These are phyloP conservation scores for Penicillium maclennaniae DNA, from an alignment of 495 filamentous ascomycete species.

Conservation along the genomic window DNA sequence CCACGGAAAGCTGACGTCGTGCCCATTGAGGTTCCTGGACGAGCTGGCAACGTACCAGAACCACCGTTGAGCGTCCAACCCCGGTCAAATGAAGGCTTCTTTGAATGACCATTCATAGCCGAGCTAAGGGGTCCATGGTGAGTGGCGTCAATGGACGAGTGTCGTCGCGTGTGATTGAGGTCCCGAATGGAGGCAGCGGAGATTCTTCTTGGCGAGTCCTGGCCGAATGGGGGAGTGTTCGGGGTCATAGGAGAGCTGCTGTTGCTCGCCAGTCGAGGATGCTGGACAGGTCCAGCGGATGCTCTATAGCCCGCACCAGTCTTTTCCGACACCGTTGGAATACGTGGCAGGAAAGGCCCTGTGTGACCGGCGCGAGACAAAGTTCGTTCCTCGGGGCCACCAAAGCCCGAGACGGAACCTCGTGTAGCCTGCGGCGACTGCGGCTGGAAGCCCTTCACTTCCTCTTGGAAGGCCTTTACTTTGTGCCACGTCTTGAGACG, in stretches of 20 bases:
- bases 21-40: constrained; percentile 37
- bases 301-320: constrained; percentile 26
- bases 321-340: constrained; percentile 52
- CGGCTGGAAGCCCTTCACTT: constrained; percentile 51
- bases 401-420: constrained; percentile 30
- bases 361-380: constrained; percentile 34
- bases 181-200: constrained; percentile 85
- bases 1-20: constrained; percentile 25
- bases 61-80: constrained; percentile 77
- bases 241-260: constrained; percentile 33
- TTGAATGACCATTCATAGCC: constrained; percentile 54
- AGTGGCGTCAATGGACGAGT: constrained; percentile 73
- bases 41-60: constrained; percentile 21
- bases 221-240: constrained; percentile 33
- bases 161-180: constrained; percentile 78
- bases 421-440: constrained; percentile 11
- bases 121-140: constrained; percentile 31
- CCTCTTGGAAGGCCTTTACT: constrained; percentile 82
- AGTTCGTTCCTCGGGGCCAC: constrained; percentile 38
- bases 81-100: constrained; percentile 83
- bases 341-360: constrained; percentile 55
- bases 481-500: constrained; percentile 94
- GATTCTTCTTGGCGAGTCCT: constrained; percentile 56
- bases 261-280: constrained; percentile 35
- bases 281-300: constrained; percentile 27